These are phyloP conservation scores for Rhizomucor pusillus DNA, from an alignment of 371 early-diverging fungal genomes.

Conservation along the genomic window DNA sequence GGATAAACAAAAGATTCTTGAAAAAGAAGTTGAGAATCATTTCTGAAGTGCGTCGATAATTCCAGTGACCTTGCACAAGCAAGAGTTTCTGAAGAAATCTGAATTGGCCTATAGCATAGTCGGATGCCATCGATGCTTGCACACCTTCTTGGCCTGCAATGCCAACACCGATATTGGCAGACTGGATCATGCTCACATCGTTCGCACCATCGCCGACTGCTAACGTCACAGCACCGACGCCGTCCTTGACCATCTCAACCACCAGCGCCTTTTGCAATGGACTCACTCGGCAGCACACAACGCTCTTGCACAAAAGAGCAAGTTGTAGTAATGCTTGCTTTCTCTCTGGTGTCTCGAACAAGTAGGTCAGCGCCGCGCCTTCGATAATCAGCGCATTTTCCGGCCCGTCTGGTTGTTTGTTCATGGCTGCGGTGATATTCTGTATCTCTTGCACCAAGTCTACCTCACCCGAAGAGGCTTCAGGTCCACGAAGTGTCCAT, in stretches of 20 bases:
- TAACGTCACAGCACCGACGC: slow-evolving; percentile 71
- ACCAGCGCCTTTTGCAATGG: slow-evolving; percentile 98
- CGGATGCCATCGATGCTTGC: slow-evolving; percentile 88
- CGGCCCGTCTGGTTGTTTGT: background rate
- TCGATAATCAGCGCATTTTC: slow-evolving; percentile 83
- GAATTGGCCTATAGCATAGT: slow-evolving; percentile 90
- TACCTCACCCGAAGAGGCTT: slow-evolving; percentile 27
- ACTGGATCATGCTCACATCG: slow-evolving; percentile 93
- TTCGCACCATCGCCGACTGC: slow-evolving; percentile 97
- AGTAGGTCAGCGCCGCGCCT: slow-evolving; percentile 80
- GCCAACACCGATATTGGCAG: slow-evolving; percentile 89
- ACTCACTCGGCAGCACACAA: slow-evolving; percentile 92
- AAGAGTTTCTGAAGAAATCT: slow-evolving; percentile 68
- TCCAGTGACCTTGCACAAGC: slow-evolving; percentile 86
- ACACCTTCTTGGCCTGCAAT: slow-evolving; percentile 94
- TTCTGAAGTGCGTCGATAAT: slow-evolving; percentile 73
- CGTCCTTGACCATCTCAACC: slow-evolving; percentile 85
- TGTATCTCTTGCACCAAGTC: slow-evolving; percentile 40
- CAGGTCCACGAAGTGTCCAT: slow-evolving; percentile 63
- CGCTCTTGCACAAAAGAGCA: slow-evolving; percentile 81
- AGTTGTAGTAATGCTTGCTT: slow-evolving; percentile 68
- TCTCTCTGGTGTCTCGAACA: slow-evolving; percentile 64
- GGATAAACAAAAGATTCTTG: slow-evolving; percentile 77
- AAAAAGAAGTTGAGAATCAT: slow-evolving; percentile 81
- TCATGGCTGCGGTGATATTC: slow-evolving; percentile 11